phyloP scores from a whole-genome alignment of 805 yeast genomes.

The Groenewaldozyma tartarivorans region DNA sequence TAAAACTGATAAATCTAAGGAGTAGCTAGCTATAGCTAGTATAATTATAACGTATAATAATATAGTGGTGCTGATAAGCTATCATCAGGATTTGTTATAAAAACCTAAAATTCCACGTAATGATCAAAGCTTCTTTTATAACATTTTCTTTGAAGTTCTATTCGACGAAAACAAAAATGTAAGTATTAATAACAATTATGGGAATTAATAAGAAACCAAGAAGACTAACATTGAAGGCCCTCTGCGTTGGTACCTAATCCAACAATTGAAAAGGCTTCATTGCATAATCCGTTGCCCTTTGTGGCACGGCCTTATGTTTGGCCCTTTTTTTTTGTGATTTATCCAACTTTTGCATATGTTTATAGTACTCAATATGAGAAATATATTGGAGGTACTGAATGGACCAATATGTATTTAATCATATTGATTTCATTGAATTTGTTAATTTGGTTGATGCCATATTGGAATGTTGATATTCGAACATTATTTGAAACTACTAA shows the following conservation, averaged over 20 bases:
- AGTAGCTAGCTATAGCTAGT: no score
- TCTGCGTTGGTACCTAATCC: conserved; percentile 68
- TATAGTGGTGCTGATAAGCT: no score
- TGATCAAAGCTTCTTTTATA: no score
- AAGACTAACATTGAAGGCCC: no score
- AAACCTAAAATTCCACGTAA: no score
- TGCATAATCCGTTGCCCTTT: conserved; percentile 59
- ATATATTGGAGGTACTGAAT: conserved; percentile 81
- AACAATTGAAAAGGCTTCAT: conserved; percentile 59
- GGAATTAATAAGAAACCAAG: no score
- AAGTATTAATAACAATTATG: no score
- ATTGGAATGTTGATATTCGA: conserved; percentile 74
- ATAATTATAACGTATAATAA: no score
- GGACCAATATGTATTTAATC: conserved; percentile 88
- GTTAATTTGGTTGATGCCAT: conserved; percentile 80
- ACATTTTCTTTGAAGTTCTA: no score
- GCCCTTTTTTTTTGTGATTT: conserved; percentile 57
- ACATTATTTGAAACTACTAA: conserved; percentile 55
- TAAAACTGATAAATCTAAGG: conserved; percentile 23
- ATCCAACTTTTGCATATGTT: conserved; percentile 62
- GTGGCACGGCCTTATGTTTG: conserved; percentile 65
- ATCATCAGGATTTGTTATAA: no score
- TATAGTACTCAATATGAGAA: conserved; percentile 63
- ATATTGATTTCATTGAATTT: conserved; percentile 63
- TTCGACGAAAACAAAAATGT: no score